Conservation (phyloP, 1,284 basidiomycete species). For the Leccinum laetum region DNA sequence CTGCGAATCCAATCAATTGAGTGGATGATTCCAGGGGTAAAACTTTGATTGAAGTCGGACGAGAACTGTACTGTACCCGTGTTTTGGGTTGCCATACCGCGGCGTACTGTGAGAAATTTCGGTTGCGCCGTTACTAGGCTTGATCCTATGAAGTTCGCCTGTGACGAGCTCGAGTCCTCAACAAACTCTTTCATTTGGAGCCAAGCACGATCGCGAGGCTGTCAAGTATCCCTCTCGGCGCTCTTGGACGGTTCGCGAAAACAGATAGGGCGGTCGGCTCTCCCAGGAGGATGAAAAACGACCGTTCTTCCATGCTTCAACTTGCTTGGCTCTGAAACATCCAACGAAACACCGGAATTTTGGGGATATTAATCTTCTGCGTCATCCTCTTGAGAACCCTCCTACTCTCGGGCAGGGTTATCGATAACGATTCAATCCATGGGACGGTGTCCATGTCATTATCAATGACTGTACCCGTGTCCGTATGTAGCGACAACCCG, state of each 20-base stretch:
- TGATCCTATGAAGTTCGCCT: not conserved
- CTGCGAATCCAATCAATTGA: not conserved
- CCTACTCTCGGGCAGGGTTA: not conserved
- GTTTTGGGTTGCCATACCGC: not conserved
- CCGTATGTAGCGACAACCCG: not conserved
- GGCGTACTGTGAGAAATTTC: not conserved
- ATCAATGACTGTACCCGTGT: not conserved
- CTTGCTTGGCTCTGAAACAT: not conserved
- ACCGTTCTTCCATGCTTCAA: not conserved
- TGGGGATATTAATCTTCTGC: not conserved
- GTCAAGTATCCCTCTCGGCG: not conserved
- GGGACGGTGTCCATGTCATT: not conserved
- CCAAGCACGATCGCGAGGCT: not conserved
- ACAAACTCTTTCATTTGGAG: not conserved
- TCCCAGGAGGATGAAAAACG: not conserved
- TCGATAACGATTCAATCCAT: not conserved
- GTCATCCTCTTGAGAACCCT: not conserved
- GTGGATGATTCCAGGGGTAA: not conserved
- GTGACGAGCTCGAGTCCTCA: not conserved
- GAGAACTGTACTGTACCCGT: not conserved
- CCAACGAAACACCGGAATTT: not conserved
- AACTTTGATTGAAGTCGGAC: no score
- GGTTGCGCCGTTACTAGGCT: not conserved
- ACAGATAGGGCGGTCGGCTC: not conserved
- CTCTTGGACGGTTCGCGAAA: not conserved